These are phyloP conservation scores for Mycena latifolia DNA, from an alignment of 768 basidiomycete genomes.

Conservation along the genomic window DNA sequence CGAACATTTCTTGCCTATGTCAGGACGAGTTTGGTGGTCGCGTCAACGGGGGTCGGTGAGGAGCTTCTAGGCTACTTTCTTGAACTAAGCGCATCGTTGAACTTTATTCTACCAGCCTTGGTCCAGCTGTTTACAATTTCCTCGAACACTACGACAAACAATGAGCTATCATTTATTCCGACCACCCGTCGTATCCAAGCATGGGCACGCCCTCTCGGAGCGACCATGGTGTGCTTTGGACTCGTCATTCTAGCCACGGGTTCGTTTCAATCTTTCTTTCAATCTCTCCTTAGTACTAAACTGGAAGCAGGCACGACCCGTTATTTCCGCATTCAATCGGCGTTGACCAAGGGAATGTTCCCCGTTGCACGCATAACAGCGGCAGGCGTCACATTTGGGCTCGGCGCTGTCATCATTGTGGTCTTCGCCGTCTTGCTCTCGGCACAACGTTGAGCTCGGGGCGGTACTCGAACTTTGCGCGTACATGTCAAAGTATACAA, in stretches of 20 bases:
- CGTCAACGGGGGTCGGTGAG: conserved; percentile 60
- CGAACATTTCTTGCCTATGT: conserved; percentile 54
- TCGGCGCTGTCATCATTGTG: conserved; percentile 47
- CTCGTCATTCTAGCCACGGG: conserved; percentile 48
- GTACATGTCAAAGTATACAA: neutral
- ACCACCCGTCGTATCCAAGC: conserved; percentile 30
- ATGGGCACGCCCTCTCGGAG: conserved; percentile 54
- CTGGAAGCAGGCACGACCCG: conserved; percentile 45
- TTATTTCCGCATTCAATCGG: conserved; percentile 54
- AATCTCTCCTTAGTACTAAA: neutral
- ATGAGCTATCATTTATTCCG: conserved; percentile 15
- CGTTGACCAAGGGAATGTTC: conserved; percentile 52
- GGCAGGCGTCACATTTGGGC: conserved; percentile 43
- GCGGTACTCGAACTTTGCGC: neutral
- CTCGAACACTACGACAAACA: conserved; percentile 29
- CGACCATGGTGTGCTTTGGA: conserved; percentile 50
- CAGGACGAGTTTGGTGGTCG: conserved; percentile 54
- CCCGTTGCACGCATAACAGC: conserved; percentile 55
- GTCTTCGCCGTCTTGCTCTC: conserved; percentile 53
- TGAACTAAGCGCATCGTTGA: neutral
- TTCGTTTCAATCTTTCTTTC: conserved; percentile 24
- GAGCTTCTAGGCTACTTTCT: neutral
- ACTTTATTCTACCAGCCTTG: conserved; percentile 44
- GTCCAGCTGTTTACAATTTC: conserved; percentile 59
- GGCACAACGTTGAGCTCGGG: conserved; percentile 12